Conservation (phyloP, 2,329 filamentous ascomycete species). For the Alternaria sp. region DNA sequence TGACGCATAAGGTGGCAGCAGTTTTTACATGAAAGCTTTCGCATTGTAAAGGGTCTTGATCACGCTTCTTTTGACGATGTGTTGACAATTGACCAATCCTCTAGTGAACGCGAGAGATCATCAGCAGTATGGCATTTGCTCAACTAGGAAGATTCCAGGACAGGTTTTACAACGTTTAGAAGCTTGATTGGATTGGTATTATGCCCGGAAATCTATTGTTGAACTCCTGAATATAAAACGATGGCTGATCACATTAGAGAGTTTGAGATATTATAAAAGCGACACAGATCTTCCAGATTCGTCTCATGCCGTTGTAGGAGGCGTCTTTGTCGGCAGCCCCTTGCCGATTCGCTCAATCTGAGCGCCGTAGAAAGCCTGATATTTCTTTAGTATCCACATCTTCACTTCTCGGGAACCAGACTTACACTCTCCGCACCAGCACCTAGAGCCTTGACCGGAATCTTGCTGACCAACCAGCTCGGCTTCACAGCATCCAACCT, state of each 20-base stretch:
- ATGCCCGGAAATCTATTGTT: background rate
- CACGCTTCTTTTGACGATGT: background rate
- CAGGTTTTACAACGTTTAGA: no score
- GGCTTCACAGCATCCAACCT: constrained; percentile 2
- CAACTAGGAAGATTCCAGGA: background rate
- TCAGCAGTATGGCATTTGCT: background rate
- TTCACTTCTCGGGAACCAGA: background rate
- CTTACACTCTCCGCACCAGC: constrained; percentile 6
- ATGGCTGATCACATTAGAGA: background rate
- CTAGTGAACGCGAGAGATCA: background rate
- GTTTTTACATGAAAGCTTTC: background rate
- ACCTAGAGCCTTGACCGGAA: background rate
- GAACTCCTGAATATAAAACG: background rate
- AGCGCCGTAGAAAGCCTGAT: background rate
- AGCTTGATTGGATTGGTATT: background rate
- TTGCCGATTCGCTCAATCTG: background rate
- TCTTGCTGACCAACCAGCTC: constrained; percentile 11
- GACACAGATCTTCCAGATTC: background rate
- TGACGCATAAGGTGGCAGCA: background rate
- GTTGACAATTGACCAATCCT: background rate
- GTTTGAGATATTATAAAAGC: background rate
- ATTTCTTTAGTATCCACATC: background rate
- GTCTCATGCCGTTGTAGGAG: background rate
- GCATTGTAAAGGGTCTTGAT: background rate
- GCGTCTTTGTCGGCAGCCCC: background rate